Conservation (phyloP, 139 green algal species). For the Micractinium conductrix region DNA sequence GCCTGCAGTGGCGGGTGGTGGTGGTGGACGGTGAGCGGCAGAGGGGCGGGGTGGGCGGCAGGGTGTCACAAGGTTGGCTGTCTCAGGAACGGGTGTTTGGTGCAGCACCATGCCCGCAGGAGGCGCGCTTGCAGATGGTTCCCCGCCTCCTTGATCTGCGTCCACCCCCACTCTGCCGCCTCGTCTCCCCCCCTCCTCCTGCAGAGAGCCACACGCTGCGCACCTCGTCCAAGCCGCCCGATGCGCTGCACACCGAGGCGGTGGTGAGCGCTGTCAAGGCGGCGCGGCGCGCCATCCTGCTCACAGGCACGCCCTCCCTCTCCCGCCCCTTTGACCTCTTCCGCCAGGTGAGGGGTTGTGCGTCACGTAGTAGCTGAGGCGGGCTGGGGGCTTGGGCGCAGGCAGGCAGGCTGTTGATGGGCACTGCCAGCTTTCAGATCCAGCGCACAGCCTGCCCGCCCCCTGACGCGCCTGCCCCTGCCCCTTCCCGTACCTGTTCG, state of each 20-base stretch:
- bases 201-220: conserved; percentile 61
- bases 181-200: not conserved
- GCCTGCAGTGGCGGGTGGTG: conserved; percentile 59
- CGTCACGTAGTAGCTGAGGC: too few species aligned
- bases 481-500: too few species aligned
- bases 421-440: not conserved
- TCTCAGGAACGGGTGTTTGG: too few species aligned
- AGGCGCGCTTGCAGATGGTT: too few species aligned
- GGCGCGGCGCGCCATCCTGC: conserved; percentile 73
- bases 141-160: too few species aligned
- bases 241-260: conserved; percentile 80
- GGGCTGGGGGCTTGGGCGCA: too few species aligned
- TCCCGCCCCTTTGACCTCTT: conserved; percentile 88
- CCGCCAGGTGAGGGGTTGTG: conserved; percentile 72
- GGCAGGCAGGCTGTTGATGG: too few species aligned
- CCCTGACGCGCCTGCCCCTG: not conserved
- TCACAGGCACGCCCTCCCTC: conserved; percentile 91
- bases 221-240: conserved; percentile 62
- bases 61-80: too few species aligned
- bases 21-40: conserved; percentile 78
- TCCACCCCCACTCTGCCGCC: too few species aligned
- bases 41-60: too few species aligned
- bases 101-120: too few species aligned
- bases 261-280: conserved; percentile 44
- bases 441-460: not conserved